Percentiles rank a stretch among this genome's conserved stretches.
Evolutionary conservation across 2,329 filamentous ascomycete genomes (phyloP).

Genomic region (Aspergillus sp.): DNA sequence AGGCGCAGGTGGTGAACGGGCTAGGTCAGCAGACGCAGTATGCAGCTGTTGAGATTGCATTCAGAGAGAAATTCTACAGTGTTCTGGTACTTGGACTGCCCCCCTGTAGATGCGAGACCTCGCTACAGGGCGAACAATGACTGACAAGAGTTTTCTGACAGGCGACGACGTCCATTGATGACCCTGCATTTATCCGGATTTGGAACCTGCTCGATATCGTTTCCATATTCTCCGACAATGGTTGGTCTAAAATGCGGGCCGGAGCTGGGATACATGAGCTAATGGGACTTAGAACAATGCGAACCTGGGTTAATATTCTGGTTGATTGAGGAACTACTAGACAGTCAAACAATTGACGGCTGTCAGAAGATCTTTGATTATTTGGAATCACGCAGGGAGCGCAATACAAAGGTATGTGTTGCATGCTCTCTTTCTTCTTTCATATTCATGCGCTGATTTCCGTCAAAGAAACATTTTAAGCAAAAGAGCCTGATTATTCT

Average conservation of each 20-base stretch:
- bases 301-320: slow-evolving; percentile 79
- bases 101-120: not conserved
- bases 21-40: slow-evolving; percentile 49
- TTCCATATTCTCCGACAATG: slow-evolving; percentile 76
- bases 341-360: slow-evolving; percentile 88
- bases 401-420: slow-evolving; percentile 62
- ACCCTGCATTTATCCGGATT: slow-evolving; percentile 68
- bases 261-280: slow-evolving; percentile 12
- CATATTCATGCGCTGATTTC: slow-evolving; percentile 15
- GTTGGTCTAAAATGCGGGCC: slow-evolving; percentile 42
- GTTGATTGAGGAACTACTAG: slow-evolving; percentile 88
- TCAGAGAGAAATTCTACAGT: slow-evolving; percentile 69
- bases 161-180: slow-evolving; percentile 67
- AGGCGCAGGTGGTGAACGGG: slow-evolving; percentile 19
- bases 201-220: slow-evolving; percentile 94
- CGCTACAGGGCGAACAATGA: not conserved
- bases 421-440: not conserved
- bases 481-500: slow-evolving; percentile 83
- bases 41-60: slow-evolving; percentile 73
- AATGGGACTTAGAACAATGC: slow-evolving; percentile 40
- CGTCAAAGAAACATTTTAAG: slow-evolving; percentile 56
- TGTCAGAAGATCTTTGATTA: slow-evolving; percentile 92
- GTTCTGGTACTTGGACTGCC: slow-evolving; percentile 56
- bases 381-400: slow-evolving; percentile 83
- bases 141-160: slow-evolving; percentile 8